These are phyloP conservation scores for Candida maltosa DNA, from an alignment of 805 yeast species.

Conservation along the genomic window DNA sequence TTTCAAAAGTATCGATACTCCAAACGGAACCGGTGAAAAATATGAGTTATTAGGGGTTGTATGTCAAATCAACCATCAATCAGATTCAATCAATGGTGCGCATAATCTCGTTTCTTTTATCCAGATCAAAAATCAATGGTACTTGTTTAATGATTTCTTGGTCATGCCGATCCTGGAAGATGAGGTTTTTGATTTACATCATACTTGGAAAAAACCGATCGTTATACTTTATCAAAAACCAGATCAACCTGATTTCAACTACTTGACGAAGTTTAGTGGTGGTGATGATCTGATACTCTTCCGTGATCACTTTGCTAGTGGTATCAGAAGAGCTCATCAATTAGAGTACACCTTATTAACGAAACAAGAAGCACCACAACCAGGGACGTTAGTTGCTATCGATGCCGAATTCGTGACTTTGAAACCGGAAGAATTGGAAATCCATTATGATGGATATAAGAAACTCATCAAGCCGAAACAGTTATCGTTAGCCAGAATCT, in stretches of 20 bases:
- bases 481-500: constrained; percentile 81
- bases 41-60: constrained; percentile 70
- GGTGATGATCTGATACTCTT: constrained; percentile 54
- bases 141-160: constrained; percentile 84
- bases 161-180: constrained; percentile 71
- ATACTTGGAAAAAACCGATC: constrained; percentile 84
- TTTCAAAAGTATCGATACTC: constrained; percentile 22
- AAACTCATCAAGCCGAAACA: constrained; percentile 70
- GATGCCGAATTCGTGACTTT: constrained; percentile 95
- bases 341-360: constrained; percentile 70
- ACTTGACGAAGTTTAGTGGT: constrained; percentile 16
- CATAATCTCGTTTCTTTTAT: constrained; percentile 63
- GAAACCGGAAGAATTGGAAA: constrained; percentile 74
- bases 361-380: constrained; percentile 63
- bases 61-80: constrained; percentile 57
- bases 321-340: constrained; percentile 54
- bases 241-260: constrained; percentile 21
- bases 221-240: constrained; percentile 61
- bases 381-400: constrained; percentile 81
- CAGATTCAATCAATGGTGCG: constrained; percentile 31
- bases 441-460: constrained; percentile 68
- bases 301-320: constrained; percentile 70
- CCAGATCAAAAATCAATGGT: constrained; percentile 61
- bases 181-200: constrained; percentile 72
- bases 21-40: constrained; percentile 23